Percentiles rank a stretch among this genome's conserved stretches.
Conservation (phyloP, 2,329 filamentous ascomycete species). For the Beauveria sp. region DNA sequence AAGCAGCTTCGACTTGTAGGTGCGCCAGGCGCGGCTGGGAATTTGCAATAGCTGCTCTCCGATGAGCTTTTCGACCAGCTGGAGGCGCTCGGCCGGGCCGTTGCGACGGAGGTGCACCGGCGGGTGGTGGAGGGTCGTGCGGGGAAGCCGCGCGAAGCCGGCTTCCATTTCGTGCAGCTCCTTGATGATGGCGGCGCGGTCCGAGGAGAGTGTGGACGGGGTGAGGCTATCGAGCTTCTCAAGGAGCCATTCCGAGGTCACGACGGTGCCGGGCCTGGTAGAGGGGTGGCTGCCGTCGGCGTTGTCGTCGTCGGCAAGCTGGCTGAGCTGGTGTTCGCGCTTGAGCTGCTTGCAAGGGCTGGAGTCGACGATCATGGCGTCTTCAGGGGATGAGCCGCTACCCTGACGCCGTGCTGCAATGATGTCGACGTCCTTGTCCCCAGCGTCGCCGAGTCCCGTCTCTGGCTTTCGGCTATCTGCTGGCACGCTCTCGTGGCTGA, state of each 20-base stretch:
- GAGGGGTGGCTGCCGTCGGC: neutral
- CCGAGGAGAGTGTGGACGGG: neutral
- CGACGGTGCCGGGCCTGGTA: neutral
- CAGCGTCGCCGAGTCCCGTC: neutral
- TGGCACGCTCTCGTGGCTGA: neutral
- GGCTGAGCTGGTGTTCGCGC: neutral
- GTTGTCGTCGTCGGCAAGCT: neutral
- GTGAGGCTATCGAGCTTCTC: neutral
- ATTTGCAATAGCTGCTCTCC: constrained; percentile 13
- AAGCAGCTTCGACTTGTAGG: constrained; percentile 19
- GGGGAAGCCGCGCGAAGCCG: neutral
- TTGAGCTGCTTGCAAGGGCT: neutral
- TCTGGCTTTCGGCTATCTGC: neutral
- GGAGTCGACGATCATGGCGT: neutral
- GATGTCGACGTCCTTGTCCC: neutral
- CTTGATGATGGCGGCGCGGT: neutral
- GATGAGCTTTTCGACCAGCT: neutral
- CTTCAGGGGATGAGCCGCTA: neutral
- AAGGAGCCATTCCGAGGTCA: neutral
- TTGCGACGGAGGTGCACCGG: neutral
- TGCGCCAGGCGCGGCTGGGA: constrained; percentile 15
- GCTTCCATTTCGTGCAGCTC: neutral
- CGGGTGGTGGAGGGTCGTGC: neutral
- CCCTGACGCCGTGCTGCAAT: neutral
- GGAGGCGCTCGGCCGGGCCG: neutral